Evolutionary conservation across 768 basidiomycete species (phyloP), one percentile per base, ranked within the genome.

Genomic region (Leucosporidium scottii): DNA sequence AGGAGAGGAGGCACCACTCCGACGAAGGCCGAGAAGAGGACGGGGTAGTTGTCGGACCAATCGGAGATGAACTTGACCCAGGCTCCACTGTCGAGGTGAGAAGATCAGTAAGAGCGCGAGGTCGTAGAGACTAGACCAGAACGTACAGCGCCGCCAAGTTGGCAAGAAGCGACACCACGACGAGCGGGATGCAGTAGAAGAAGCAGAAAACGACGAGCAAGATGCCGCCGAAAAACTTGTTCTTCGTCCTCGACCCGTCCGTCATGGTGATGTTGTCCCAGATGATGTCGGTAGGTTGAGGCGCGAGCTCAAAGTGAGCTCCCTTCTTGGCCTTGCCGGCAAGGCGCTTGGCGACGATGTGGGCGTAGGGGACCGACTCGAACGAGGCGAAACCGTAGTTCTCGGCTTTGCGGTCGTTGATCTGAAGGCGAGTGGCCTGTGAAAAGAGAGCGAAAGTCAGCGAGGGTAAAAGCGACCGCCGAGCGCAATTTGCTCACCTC

Each of bases 161-260:
- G 73, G 96, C 92, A 60, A 96, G 81, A 70, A 91, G 81, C 18
- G 94, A 93, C 70, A 98, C 92, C 70, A 90, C 81, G 76, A 93
- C 84, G 23, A 99, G 81, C 25, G 96, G 96, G 15, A 94, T 81
- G 47, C 93, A 97, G 81, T 99, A 93, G 81, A 98, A 85, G 81
- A 92, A 93, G 78, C 91, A 93, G 58, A 97, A 85, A 36, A 85
- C 74, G 27, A 83, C 80, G 62, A 99, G 83, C 78, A 88, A 83
- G 48, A 88, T 67, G 79, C 90, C 89, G n/a, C 96, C 94, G 30
- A 88, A 79, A 39, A 82, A 79, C 74, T 82, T 84, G 78, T 89
- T 88, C 49, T 86, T 83, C 30, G 84, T 78, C 28, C 90, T 76
- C 71, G 89, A 86, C 10, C 79, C 82, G 23, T 87, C 82, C 2